Evolutionary conservation across 768 basidiomycete species (phyloP), one percentile per base, ranked within the genome.

Genomic region (Saitozyma sp.): DNA sequence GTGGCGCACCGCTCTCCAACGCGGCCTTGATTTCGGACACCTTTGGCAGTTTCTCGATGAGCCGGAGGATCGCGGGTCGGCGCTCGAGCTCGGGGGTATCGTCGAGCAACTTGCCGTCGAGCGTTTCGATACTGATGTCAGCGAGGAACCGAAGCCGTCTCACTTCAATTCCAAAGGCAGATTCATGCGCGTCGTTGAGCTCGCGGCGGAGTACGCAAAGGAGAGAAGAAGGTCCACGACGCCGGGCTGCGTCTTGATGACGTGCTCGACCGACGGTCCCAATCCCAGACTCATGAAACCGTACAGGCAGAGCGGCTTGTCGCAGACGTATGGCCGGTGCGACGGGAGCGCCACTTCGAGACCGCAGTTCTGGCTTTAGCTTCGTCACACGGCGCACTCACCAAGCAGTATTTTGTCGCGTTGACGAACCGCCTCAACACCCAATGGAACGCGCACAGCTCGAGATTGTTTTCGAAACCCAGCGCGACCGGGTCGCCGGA

Each of bases 161-260:
- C 46, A 71, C 70, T 68, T 59, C 20, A 73, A 45, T 9, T 59
- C 41, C 3, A 65, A 48, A 39, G 71, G 71, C 9, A 73, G 19
- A 41, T 65, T 61, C 71, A 73, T 69, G 42, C 71, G 64, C 0
- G 71, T 63, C 6, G 17, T 53, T 6, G 65, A 50, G 37, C 55
- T 45, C 6, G 71, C 70, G 20, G 70, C 64, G 19, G 55, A 52
- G 38, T 73, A 62, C 11, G 71, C 71, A 20, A 73, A 67, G 16
- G 65, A 64, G 8, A 73, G 51, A 0, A 73, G 59, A 14, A 73
- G 17, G 41, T 73, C 71, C 5, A 73, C 71, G 7, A 73, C 71
- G 1, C 54, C 61, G n/a, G 71, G 66, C 40, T 73, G 65, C 0
- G 62, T 67, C 11, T 61, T 53, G 39, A 73, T 73, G 4, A 59